These are phyloP conservation scores for Neopestalotiopsis sp. DNA, from an alignment of 2,329 filamentous ascomycete genomes.

Conservation along the genomic window DNA sequence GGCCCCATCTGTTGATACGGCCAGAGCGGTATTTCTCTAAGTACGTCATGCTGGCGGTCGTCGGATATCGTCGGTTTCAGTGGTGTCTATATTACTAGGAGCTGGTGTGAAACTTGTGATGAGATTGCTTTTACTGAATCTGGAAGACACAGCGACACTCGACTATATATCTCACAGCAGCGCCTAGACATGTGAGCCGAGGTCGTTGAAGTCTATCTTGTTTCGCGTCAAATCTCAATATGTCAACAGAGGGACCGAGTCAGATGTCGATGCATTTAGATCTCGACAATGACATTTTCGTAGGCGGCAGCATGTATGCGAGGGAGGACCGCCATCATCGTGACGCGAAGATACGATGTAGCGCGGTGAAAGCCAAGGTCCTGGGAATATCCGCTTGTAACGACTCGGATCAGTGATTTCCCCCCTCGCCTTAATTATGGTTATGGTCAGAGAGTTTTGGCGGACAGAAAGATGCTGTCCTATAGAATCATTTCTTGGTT, in stretches of 20 bases:
- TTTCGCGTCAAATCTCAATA: background rate
- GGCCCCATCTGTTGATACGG: conserved; percentile 29
- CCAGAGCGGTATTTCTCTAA: conserved; percentile 10
- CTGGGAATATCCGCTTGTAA: background rate
- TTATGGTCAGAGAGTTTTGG: background rate
- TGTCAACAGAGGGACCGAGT: background rate
- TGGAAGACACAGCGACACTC: background rate
- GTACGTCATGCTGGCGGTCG: conserved; percentile 14
- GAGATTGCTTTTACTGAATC: background rate
- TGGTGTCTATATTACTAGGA: background rate
- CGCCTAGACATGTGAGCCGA: background rate
- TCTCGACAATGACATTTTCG: background rate
- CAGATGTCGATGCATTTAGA: background rate
- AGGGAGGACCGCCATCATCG: background rate
- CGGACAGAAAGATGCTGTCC: background rate
- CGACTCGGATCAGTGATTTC: background rate
- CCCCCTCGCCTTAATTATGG: background rate
- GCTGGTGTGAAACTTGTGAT: no score
- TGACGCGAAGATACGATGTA: background rate
- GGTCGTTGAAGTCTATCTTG: background rate
- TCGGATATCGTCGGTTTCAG: background rate
- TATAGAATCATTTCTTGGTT: background rate
- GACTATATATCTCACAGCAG: background rate
- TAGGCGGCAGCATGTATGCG: background rate
- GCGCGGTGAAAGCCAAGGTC: background rate